Evolutionary conservation across 495 filamentous ascomycete species (phyloP), one percentile per base, ranked within the genome.

Genomic region (Penicillium parvum): DNA sequence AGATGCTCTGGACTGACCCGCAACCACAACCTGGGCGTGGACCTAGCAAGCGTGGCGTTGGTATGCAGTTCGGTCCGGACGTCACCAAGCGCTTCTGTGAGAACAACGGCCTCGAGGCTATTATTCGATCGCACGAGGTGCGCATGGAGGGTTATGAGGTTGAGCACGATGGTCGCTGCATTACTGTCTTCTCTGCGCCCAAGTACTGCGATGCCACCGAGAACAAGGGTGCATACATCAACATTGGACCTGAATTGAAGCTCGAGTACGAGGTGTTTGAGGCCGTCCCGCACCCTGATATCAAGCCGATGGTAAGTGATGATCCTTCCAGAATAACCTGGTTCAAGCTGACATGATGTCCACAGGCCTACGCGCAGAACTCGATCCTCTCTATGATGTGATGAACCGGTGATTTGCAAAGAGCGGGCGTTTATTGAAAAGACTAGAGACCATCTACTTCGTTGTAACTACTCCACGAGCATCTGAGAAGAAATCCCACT

Each of bases 1-100:
- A 99, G 65, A 99, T 99, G 94, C 79, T 99, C 14, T 99, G 92
- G 92, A 97, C 92, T 1, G 92, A 99, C 58, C 92, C 92, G 9
- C 92, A 97, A 60, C 70, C 82, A 0, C 72, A 79, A 47, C 86
- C 86, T 33, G 92, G 92, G 18, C 80, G 92, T 38, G 88, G 90
- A 7, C 94, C 91, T 15, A 95, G 88, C 72, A 99, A 99, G 76
- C 81, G 92, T 59, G 92, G 92, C 43, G 90, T 99, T 17, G 92
- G 92, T 35, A 75, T 97, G 66, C 88, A 95, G 58, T 99, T 99
- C 55, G 92, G 92, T 2, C 92, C 92, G 0, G 92, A 99, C 64
- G 80, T 99, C 36, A 99, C 92, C 12, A 95, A 94, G 74, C 76
- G 85, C 32, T 99, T 99, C 76, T 99, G 92, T 58, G 90, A 99